Evolutionary conservation across 768 basidiomycete species (phyloP).

Genomic region (Tricholoma hemisulphureum): DNA sequence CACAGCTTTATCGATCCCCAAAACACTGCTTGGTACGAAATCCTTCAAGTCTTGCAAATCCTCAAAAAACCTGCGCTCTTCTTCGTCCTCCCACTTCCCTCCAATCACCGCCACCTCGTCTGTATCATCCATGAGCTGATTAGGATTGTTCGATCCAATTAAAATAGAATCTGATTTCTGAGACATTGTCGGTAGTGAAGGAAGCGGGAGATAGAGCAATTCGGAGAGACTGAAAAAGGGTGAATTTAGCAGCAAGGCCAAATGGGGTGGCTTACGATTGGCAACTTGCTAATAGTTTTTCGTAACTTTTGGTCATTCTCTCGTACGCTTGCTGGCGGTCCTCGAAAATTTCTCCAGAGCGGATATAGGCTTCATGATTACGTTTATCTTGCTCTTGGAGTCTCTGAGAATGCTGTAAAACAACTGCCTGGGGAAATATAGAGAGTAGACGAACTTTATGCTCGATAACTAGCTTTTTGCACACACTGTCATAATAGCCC

Average conservation of each 20-base stretch:
- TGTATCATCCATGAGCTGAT: constrained; percentile 40
- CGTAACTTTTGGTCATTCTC: constrained; percentile 95
- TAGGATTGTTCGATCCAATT: constrained; percentile 53
- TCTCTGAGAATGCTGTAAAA: constrained; percentile 47
- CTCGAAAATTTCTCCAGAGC: constrained; percentile 98
- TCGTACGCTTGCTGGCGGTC: constrained; percentile 99
- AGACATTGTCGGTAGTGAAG: constrained; percentile 77
- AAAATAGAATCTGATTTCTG: constrained; percentile 81
- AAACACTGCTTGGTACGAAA: constrained; percentile 83
- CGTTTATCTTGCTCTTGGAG: constrained; percentile 95
- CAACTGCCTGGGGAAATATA: background rate
- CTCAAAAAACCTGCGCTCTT: constrained; percentile 91
- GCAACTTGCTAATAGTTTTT: constrained; percentile 85
- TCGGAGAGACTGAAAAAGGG: constrained; percentile 71
- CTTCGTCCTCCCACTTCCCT: constrained; percentile 98
- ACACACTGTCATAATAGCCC: constrained; percentile 87
- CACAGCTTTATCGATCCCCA: constrained; percentile 62
- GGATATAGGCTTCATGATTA: constrained; percentile 99
- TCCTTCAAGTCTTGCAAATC: constrained; percentile 90
- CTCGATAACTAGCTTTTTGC: constrained; percentile 88
- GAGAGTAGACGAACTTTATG: constrained; percentile 62
- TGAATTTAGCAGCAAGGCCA: constrained; percentile 11
- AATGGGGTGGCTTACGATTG: constrained; percentile 74
- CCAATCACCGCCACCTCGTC: constrained; percentile 58
- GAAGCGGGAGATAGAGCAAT: constrained; percentile 79